phyloP scores from a whole-genome alignment of 352 stramenopile species.

The Achlya hypogyna region DNA sequence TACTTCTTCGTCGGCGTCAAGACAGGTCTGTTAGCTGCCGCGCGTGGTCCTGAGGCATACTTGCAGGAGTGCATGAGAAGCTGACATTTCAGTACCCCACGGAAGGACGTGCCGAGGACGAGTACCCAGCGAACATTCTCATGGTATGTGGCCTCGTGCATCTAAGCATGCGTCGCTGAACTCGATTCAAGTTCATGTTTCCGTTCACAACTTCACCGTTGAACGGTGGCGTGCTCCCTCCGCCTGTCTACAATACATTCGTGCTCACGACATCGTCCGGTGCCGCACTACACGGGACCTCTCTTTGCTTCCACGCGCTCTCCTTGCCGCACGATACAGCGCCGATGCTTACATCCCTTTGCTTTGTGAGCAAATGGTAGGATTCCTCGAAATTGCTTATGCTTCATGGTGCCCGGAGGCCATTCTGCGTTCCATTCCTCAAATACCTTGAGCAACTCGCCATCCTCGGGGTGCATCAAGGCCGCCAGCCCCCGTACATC shows the following conservation, averaged over 20 bases:
- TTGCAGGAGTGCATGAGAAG: constrained; percentile 23
- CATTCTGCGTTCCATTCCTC: constrained; percentile 39
- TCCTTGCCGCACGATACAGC: background rate
- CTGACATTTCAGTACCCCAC: constrained; percentile 34
- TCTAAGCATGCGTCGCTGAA: background rate
- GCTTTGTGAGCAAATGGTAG: constrained; percentile 28
- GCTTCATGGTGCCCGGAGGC: background rate
- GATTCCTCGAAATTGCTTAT: background rate
- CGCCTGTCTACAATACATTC: constrained; percentile 42
- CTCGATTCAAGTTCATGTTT: constrained; percentile 35
- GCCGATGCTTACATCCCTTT: constrained; percentile 31
- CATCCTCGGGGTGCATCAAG: constrained; percentile 33
- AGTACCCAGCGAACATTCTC: constrained; percentile 40
- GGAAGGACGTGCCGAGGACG: constrained; percentile 24
- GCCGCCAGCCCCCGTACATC: background rate
- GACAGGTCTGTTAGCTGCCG: constrained; percentile 22
- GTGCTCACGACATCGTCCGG: constrained; percentile 35
- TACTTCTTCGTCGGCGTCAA: constrained; percentile 37
- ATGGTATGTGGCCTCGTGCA: constrained; percentile 25
- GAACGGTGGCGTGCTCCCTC: constrained; percentile 30
- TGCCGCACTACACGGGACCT: constrained; percentile 38
- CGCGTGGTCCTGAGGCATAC: background rate
- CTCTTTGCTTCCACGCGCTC: constrained; percentile 31
- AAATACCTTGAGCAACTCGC: constrained; percentile 45
- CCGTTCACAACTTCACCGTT: constrained; percentile 20